Base-by-base conservation (phyloP, 2,329 filamentous ascomycete species). In the Penicillium hesseltinei region DNA sequence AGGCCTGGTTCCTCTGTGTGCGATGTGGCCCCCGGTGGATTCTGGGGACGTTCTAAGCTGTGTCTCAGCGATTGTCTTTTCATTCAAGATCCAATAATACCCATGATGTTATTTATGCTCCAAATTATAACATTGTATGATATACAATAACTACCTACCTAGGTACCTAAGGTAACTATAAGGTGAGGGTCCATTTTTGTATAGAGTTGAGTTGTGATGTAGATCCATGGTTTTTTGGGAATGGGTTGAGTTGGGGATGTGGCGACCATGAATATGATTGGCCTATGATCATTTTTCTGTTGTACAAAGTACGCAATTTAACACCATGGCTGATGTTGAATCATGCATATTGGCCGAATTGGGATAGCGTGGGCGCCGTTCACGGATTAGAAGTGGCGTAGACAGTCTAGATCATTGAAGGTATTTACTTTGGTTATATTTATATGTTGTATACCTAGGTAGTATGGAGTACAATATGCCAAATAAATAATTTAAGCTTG, bases 51-150 rank as follows among this genome's bases (percentile, higher is more conserved):
- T 72, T 68, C 71, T 61, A 73, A 73, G 71, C 71, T 73, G 71
- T 73, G 61, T 69, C 71, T 71, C 71, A 73, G 71, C 71, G 62
- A 58, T 61, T 63, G 58, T 61, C 59, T 61, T 63, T 64, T 65
- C 68, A 66, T 71, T 72, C 61, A 54, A 66, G 66, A 71, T 70
- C 69, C 61, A 56, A 68, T 66, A 71, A 72, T 73, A 73, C 71
- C 71, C 71, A 71, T 48, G 59, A 64, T 63, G 54, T 60, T 67
- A 63, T 58, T 60, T 67, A 63, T 58, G 46, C 58, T 46, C 48
- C 53, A 43, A 39, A 47, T 23, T n/a, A 38, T 46, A 29, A 13
- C 19, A 33, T 47, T 47, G 29, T 33, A 47, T 29, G 23, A 42
- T 42, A 13, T 44, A 19, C 23, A 21, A 31, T 8, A 31, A 10